Conservation (phyloP, 208 protist species). For the Borovskyia barvae region DNA sequence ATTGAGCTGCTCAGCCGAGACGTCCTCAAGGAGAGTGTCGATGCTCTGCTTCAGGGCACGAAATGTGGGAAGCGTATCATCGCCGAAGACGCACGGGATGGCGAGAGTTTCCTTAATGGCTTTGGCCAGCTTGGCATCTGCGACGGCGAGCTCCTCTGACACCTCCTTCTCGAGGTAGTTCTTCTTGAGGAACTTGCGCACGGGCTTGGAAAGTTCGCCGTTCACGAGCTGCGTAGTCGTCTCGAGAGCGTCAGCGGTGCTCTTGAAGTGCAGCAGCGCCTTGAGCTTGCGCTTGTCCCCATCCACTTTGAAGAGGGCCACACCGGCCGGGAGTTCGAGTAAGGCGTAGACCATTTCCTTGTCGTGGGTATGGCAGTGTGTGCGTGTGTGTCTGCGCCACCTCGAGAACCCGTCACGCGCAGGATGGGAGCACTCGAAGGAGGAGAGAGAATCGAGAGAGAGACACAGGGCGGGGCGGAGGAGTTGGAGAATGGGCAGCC, state of each 20-base stretch:
- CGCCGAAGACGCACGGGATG: constrained; percentile 93
- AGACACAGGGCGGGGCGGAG: not conserved
- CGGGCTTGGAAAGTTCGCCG: constrained; percentile 93
- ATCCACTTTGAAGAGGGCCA: constrained; percentile 98
- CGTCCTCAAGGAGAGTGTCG: constrained; percentile 82
- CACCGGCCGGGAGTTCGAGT: constrained; percentile 98
- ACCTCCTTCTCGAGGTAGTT: constrained; percentile 92
- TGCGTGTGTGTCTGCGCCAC: constrained; percentile 3
- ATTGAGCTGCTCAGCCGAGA: constrained; percentile 89
- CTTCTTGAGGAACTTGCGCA: constrained; percentile 99
- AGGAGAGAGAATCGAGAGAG: not conserved
- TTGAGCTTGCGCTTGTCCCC: constrained; percentile 90
- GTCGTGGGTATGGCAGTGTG: not conserved
- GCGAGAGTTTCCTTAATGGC: constrained; percentile 96
- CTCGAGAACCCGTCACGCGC: not conserved
- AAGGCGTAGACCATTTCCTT: constrained; percentile 95
- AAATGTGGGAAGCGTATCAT: constrained; percentile 92
- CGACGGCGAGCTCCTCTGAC: constrained; percentile 92
- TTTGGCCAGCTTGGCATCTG: constrained; percentile 94
- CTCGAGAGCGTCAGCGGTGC: constrained; percentile 97
- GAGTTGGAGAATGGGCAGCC: too few species aligned
- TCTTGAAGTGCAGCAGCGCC: constrained; percentile 93
- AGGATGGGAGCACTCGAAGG: not conserved
- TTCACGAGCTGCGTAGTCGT: constrained; percentile 96
- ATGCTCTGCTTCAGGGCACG: constrained; percentile 95